Base-by-base conservation (phyloP, 2,329 filamentous ascomycete genomes). In the Paecilomyces formosus region DNA sequence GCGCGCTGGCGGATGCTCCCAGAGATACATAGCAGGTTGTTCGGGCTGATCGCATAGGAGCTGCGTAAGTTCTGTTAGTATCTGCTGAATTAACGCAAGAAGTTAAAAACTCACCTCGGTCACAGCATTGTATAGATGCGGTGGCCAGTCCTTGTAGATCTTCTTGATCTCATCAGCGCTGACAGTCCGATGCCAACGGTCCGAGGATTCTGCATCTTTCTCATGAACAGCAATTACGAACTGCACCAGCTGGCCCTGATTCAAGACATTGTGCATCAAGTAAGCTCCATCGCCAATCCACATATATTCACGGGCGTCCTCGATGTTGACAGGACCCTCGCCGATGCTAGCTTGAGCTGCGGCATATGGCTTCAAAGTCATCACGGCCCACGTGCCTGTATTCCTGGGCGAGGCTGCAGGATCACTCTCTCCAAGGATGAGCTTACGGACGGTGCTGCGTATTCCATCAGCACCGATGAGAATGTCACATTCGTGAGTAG, bases 401-500 rank as follows among this genome's bases (percentile, higher is more conserved):
- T 56, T 59, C 51, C 54, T 57, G 4, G 56, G 57, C 9, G n/a
- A 50, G 7, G 50, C 24, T 9, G 57, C 35, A 15, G 35, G 35
- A 8, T 45, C 35, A n/a, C 9, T 18, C 35, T 18, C n/a, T 2
- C 35, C 71, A 1, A 76, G 66, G 5, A 75, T 54, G 56, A 70
- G 65, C 11, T 56, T 53, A 8, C 73, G 65, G 11, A 69, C 68
- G 2, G 62, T 24, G 58, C 69, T 71, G 59, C 73, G 73, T 15
- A 76, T 67, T 12, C 73, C 72, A 55, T 76, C 73, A 8, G 71
- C 71, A 1, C 69, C 70, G 6, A 75, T 61, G n/a, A 76, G 63
- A 30, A 69, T 70, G 58, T 74, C 71, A 6, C 60, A 70, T 7
- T 57, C 39, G 18, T 58, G 62, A 5, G 56, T 26, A 39, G 69